Conservation (phyloP, 2,329 filamentous ascomycete genomes). For the Alternaria consortialis region DNA sequence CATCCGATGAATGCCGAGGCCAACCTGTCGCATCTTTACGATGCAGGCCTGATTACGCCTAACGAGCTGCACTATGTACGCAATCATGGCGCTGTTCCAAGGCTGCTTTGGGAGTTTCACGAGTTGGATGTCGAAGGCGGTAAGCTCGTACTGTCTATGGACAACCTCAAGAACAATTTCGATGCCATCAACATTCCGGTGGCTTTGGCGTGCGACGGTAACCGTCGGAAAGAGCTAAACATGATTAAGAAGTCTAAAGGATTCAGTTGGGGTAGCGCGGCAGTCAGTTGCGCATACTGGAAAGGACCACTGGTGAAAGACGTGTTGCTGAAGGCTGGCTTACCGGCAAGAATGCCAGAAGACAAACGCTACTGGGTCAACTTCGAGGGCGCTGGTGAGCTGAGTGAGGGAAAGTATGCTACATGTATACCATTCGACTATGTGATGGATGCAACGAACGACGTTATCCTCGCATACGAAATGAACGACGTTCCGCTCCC, state of each 20-base stretch:
- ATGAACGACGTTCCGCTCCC: neutral
- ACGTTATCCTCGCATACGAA: neutral
- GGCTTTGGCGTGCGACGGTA: neutral
- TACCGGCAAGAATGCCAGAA: neutral
- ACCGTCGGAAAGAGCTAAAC: neutral
- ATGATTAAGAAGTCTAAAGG: neutral
- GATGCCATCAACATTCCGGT: neutral
- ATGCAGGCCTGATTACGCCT: neutral
- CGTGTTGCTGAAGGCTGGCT: neutral
- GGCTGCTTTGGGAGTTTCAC: neutral
- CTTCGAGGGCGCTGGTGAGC: neutral
- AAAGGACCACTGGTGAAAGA: neutral
- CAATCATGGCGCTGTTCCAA: neutral
- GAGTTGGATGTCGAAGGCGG: neutral
- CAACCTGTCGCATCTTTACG: conserved; percentile 39
- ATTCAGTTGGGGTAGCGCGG: neutral
- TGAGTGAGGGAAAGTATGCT: neutral
- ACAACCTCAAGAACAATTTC: neutral
- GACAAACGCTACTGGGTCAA: neutral
- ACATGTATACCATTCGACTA: neutral
- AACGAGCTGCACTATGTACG: neutral
- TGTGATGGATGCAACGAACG: neutral
- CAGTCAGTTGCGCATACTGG: neutral
- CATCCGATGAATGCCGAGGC: conserved; percentile 64
- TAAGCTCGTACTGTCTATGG: neutral